Evolutionary conservation across 768 basidiomycete genomes (phyloP).

Genomic region (Suillus subalutaceus): DNA sequence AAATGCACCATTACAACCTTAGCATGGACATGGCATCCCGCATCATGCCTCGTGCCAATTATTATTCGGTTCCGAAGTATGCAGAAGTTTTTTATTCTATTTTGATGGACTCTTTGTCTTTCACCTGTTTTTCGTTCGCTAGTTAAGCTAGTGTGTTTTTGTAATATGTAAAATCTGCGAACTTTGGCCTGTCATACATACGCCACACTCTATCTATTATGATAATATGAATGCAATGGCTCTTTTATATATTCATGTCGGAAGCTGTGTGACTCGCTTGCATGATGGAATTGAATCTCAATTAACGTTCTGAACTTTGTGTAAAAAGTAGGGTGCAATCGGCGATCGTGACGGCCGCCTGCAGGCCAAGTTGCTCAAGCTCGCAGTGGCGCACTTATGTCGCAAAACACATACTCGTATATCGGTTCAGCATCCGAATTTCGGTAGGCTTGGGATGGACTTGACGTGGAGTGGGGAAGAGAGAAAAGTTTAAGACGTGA

Average conservation of each 20-base stretch:
- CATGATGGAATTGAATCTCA: too few species aligned
- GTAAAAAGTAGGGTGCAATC: background rate
- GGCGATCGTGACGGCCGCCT: background rate
- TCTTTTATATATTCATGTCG: too few species aligned
- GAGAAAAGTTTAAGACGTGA: background rate
- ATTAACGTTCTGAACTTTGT: too few species aligned
- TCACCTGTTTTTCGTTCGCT: background rate
- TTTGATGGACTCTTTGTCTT: background rate
- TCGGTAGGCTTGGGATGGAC: too few species aligned
- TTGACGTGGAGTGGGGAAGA: background rate
- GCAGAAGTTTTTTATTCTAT: background rate
- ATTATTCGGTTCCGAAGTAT: background rate
- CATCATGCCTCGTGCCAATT: background rate
- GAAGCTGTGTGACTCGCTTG: background rate
- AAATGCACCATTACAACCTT: background rate
- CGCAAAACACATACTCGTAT: background rate
- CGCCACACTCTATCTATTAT: slow-evolving; percentile 3
- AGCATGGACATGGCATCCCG: background rate
- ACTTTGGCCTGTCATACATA: background rate
- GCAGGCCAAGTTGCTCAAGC: too few species aligned
- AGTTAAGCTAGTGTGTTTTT: slow-evolving; percentile 3
- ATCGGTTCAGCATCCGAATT: too few species aligned
- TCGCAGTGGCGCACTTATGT: too few species aligned
- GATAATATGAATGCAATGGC: background rate
- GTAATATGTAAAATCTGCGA: background rate